These are phyloP conservation scores for Castanospermum australe DNA, from an alignment of 306 rosid genomes.

Conservation along the genomic window DNA sequence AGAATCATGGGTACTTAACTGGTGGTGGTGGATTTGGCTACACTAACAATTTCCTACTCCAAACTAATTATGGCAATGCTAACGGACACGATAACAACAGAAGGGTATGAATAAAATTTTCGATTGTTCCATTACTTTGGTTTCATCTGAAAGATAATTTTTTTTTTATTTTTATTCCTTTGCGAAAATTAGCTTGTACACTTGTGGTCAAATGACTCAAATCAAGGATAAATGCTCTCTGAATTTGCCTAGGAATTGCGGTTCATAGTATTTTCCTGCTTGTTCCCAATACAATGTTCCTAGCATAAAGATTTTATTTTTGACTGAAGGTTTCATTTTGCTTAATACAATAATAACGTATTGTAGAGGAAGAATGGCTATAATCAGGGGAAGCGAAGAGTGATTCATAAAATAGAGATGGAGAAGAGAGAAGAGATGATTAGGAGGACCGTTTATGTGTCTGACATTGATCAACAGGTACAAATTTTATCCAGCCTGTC, in stretches of 20 bases:
- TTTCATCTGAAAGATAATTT: neutral
- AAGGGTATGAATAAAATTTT: constrained; percentile 50
- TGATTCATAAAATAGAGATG: constrained; percentile 63
- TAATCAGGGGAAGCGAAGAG: constrained; percentile 73
- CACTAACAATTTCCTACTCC: constrained; percentile 52
- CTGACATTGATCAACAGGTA: constrained; percentile 98
- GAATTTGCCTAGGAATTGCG: neutral
- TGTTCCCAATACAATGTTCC: neutral
- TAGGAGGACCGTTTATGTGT: constrained; percentile 92
- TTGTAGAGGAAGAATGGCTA: constrained; percentile 81
- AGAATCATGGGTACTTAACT: constrained; percentile 50
- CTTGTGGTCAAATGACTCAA: neutral
- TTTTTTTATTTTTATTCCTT: neutral
- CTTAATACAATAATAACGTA: neutral
- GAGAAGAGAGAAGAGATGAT: constrained; percentile 87
- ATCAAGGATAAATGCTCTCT: neutral
- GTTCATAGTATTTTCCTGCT: neutral
- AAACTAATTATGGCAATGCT: constrained; percentile 42
- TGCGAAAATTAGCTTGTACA: neutral
- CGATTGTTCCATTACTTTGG: neutral
- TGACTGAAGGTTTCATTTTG: neutral
- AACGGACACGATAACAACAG: constrained; percentile 46
- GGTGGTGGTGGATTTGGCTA: constrained; percentile 60
- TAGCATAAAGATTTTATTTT: neutral
- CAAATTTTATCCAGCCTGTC: neutral